Evolutionary conservation across 169 alveolate species (phyloP), one percentile per base, ranked within the genome.

Genomic region (Besnoitia besnoiti): DNA sequence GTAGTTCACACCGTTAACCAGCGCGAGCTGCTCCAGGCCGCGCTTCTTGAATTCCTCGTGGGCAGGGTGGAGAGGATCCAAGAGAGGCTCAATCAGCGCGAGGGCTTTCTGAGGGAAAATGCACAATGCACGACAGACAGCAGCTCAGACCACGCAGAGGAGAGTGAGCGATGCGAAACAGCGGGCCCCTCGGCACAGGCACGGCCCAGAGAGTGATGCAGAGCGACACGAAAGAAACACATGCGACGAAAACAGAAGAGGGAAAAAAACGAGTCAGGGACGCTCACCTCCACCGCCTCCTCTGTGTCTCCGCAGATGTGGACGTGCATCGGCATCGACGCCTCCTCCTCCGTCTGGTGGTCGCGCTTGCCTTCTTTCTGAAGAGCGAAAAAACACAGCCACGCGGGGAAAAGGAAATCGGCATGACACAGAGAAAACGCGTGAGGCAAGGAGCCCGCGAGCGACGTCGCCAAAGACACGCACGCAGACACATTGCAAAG

Each of bases 261-360:
- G 30, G n/a, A 40, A 44, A 37, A 14, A 21, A 39, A 44, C 5
- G 21, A 4, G 55, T 1, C 21, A 39, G 39, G 61, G 39, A 77
- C 16, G 10, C 85, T 21, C 37, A 91, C 94, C 77, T 90, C 95
- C 55, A 94, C 88, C 46, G 90, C 80, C 73, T 94, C 95, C 30
- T 94, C 95, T 14, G 94, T 87, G 85, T 94, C 95, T 33, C 94
- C 94, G 39, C 82, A 80, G 50, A 94, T 92, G 77, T 94, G 96
- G 44, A 94, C 96, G 88, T 94, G 96, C 94, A 59, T 88, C 47
- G 96, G 96, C 93, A 94, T 61, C 47, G 55, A 14, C 42, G 89
- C 90, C 33, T 94, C 96, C 84, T 94, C 96, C 8, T 87, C 93
- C n/a, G 96, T 94, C 89, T 94, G 96, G 73, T 94, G 93, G 47